Evolutionary conservation across 345 rosid genomes (phyloP).

Genomic region (Odontarrhena argentea): DNA sequence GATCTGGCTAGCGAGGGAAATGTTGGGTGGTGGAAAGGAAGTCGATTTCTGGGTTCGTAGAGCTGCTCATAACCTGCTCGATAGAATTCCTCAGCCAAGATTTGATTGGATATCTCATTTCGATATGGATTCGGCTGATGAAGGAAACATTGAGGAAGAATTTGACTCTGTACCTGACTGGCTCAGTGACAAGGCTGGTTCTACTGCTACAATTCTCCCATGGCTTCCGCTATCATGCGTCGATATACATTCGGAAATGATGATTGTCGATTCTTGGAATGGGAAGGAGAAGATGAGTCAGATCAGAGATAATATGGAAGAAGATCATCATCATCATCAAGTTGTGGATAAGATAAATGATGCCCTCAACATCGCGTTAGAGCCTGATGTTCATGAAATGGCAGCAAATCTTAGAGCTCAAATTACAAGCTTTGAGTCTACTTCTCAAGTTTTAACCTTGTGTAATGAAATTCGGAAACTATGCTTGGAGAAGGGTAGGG

Average conservation of each 20-base stretch:
- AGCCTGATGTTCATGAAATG: conserved; percentile 45
- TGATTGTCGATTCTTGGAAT: conserved; percentile 39
- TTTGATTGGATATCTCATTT: conserved; percentile 47
- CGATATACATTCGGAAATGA: conserved; percentile 42
- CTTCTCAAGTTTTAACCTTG: conserved; percentile 46
- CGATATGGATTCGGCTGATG: conserved; percentile 49
- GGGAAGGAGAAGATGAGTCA: conserved; percentile 37
- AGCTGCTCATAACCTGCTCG: conserved; percentile 72
- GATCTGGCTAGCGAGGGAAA: conserved; percentile 48
- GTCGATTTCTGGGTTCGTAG: conserved; percentile 66
- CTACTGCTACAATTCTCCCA: conserved; percentile 46
- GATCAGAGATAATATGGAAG: conserved; percentile 44
- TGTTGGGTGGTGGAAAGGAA: conserved; percentile 43
- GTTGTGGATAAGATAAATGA: conserved; percentile 36
- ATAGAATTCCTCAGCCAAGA: conserved; percentile 49
- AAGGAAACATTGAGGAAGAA: conserved; percentile 32
- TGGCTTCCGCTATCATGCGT: conserved; percentile 63
- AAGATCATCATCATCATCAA: conserved; percentile 35
- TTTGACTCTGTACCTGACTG: conserved; percentile 62
- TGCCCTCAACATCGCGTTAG: conserved; percentile 36
- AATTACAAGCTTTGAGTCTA: conserved; percentile 51
- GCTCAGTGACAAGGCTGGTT: conserved; percentile 44
- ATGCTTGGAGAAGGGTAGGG: conserved; percentile 49
- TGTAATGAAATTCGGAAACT: conserved; percentile 54
- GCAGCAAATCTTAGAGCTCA: conserved; percentile 46